Base-by-base conservation (phyloP, 2,329 filamentous ascomycete species). In the Colletotrichum horii region DNA sequence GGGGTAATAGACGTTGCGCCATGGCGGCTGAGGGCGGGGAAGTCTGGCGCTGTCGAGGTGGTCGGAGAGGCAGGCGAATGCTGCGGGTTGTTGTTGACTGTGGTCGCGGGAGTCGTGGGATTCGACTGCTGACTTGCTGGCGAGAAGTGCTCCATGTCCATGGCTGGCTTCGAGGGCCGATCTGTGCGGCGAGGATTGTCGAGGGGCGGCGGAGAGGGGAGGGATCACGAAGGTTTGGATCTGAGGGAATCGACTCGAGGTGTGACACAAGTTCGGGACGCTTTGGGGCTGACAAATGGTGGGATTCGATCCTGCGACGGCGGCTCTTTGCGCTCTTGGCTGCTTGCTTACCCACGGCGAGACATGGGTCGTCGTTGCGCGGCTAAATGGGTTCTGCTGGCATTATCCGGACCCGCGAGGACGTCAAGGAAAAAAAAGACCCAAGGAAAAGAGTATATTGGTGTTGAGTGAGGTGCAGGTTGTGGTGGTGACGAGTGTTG, bases 1-100 rank as follows among this genome's bases (percentile, higher is more conserved):
- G 71, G 75, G 16, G 77, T 48, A 36, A 78, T 77, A 2, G 71
- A 75, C 15, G 70, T 77, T 22, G 74, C 74, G 52, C 74, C 74
- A 70, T 76, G 74, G 7, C 74, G 74, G 22, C 22, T 65, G 66
- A 70, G 65, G 66, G 74, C 60, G 24, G 70, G 43, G 30, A 75
- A 76, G 36, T 74, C 74, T 36, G 74, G 71, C 8, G n/a, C 26
- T 14, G 43, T 52, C 14, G 43, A 52, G 8, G 62, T 36, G 67
- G 70, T 65, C 48, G 74, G 74, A 7, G 74, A 76, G 48, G 61
- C 38, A 5, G 74, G 74, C 32, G 71, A 75, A n/a, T 75, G 70
- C 70, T 75, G 73, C 64, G 62, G 70, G 64, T 68, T 73, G 28
- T 55, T 22, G 48, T 36, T 75, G 64, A 69, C 48, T 2, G 58